These are phyloP conservation scores for Vishniacozyma victoriae DNA, from an alignment of 768 basidiomycete species.

Conservation along the genomic window DNA sequence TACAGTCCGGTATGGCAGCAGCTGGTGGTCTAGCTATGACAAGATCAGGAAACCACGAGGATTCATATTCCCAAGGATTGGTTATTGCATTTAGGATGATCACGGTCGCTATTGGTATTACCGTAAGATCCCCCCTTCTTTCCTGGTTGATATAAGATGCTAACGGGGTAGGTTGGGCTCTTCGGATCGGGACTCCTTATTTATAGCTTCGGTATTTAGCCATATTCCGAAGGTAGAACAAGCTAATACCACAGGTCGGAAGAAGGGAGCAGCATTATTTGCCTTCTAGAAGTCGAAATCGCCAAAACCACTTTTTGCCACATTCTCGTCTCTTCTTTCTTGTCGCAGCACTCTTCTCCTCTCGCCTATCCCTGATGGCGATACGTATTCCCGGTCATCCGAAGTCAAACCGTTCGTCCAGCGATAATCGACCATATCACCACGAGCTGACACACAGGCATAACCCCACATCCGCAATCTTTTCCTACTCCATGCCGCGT, in stretches of 20 bases:
- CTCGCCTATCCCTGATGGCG: too few species aligned
- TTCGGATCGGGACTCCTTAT: slow-evolving; percentile 84
- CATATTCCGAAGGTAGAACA: too few species aligned
- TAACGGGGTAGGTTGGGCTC: slow-evolving; percentile 54
- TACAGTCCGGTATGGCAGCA: slow-evolving; percentile 62
- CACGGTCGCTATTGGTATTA: slow-evolving; percentile 87
- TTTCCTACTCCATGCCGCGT: too few species aligned
- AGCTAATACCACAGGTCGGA: too few species aligned
- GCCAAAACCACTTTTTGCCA: too few species aligned
- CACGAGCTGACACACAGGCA: too few species aligned
- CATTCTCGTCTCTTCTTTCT: too few species aligned
- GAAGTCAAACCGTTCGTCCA: too few species aligned
- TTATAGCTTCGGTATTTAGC: slow-evolving; percentile 79
- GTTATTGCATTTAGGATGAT: slow-evolving; percentile 79
- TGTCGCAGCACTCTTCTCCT: too few species aligned
- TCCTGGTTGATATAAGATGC: neutral
- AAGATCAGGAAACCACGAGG: slow-evolving; percentile 26
- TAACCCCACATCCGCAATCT: too few species aligned
- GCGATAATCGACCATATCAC: too few species aligned
- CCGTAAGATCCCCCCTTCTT: slow-evolving; percentile 46
- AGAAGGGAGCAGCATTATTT: slow-evolving; percentile 79
- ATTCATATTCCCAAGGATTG: slow-evolving; percentile 60
- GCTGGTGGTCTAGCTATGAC: slow-evolving; percentile 67
- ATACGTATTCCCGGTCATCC: too few species aligned
- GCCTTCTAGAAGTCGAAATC: slow-evolving; percentile 47